These are phyloP conservation scores for Microthyrium microscopicum DNA, from an alignment of 2,329 filamentous ascomycete species.

Conservation along the genomic window DNA sequence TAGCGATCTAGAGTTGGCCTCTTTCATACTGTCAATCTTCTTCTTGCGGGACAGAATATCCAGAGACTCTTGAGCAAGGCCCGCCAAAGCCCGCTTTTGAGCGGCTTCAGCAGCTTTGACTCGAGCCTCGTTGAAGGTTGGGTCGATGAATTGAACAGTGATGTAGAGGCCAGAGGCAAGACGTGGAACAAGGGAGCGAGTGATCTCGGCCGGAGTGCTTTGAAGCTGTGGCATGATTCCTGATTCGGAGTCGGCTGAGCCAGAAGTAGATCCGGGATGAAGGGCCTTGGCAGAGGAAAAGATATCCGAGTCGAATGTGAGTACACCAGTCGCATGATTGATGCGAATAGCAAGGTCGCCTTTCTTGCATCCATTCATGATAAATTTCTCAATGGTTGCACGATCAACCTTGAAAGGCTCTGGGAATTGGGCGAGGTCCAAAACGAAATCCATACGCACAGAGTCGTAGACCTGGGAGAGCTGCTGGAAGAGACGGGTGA, in stretches of 20 bases:
- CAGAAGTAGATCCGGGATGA: slow-evolving; percentile 66
- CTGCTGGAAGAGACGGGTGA: slow-evolving; percentile 96
- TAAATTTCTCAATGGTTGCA: slow-evolving; percentile 95
- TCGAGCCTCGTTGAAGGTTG: slow-evolving; percentile 68
- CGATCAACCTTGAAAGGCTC: slow-evolving; percentile 87
- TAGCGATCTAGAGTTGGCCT: slow-evolving; percentile 75
- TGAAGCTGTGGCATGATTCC: slow-evolving; percentile 86
- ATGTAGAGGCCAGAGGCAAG: slow-evolving; percentile 82
- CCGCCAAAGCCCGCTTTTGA: slow-evolving; percentile 64
- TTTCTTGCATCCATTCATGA: slow-evolving; percentile 99
- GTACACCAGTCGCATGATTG: slow-evolving; percentile 83
- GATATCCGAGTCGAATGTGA: slow-evolving; percentile 95
- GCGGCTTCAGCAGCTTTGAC: slow-evolving; percentile 64
- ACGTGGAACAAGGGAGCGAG: slow-evolving; percentile 82
- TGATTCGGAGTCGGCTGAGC: slow-evolving; percentile 72
- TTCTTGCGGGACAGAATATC: slow-evolving; percentile 75
- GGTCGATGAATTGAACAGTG: slow-evolving; percentile 91
- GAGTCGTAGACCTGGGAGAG: slow-evolving; percentile 98
- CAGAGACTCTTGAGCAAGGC: slow-evolving; percentile 80
- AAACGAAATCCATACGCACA: slow-evolving; percentile 83
- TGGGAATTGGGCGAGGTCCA: slow-evolving; percentile 86
- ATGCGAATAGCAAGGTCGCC: slow-evolving; percentile 91
- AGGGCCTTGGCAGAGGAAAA: slow-evolving; percentile 93
- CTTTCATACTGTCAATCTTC: slow-evolving; percentile 91
- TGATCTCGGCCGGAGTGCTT: slow-evolving; percentile 94